Base-by-base conservation (phyloP, 441 rosid genomes). In the Arabidopsis lyrata region DNA sequence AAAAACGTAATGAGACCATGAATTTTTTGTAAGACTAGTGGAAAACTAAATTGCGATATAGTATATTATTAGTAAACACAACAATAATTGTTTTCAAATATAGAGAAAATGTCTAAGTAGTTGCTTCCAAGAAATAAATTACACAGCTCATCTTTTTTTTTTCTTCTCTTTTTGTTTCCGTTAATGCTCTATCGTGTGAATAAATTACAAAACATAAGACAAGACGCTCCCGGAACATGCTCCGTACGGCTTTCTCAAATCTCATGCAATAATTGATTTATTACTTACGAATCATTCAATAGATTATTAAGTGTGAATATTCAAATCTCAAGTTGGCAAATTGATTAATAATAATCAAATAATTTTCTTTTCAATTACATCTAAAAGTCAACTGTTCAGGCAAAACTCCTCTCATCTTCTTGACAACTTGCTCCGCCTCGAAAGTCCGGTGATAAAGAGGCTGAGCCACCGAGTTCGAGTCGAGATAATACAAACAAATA, bases 401-500 rank as follows among this genome's bases (percentile, higher is more conserved):
- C 66, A 77, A 50, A 65, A 66, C 67, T 45, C 77, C 78, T 61
- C 64, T 66, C 69, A 61, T 78, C 66, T 22, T 83, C 81, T 86
- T 77, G 22, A 45, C 64, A 31, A 29, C 61, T 49, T 73, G 75
- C 48, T 4, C 69, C 10, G 24, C 74, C 39, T 55, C 64, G 42
- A 77, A 68, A 27, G 35, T 59, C 63, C 83, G 80, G 53, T 60
- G 80, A 6, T 77, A 82, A 77, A 80, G 57, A 8, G 86, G 92
- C 57, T 80, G 83, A 8, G 79, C 89, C 54, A 79, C 84, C n/a
- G 84, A 78, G 32, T 85, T 86, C 18, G 72, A 35, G 69, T 88
- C 95, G 8, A 85, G 86, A 71, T 15, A 75, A 66, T 85, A 82
- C 27, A 90, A 86, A 44, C 83, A 34, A 1, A 72, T 8, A 0